Base-by-base conservation (phyloP, 2,329 filamentous ascomycete species). In the Xylaria sp. region DNA sequence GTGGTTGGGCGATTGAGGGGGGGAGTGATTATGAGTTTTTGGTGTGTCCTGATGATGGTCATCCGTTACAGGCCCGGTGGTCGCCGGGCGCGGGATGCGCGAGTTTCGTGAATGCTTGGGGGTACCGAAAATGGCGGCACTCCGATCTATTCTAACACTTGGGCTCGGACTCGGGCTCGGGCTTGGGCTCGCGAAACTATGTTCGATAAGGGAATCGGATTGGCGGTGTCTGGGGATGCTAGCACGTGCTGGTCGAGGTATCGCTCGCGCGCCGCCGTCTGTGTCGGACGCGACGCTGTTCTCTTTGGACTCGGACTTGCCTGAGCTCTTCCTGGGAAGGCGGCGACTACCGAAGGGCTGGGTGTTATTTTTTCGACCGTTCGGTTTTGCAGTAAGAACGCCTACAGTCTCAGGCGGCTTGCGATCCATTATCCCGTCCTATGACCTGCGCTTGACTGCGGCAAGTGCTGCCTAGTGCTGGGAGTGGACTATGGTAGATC, bases 41-140 rank as follows among this genome's bases (percentile, higher is more conserved):
- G 47, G 38, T 38, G 43, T 48, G 13, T 48, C 48, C 53, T 38
- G 60, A 56, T 31, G 13, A 40, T 38, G 17, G 44, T 23, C 47
- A 43, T 49, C 54, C 15, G 55, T 9, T 13, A n/a, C 35, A n/a
- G 58, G 35, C 7, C 58, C 54, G 19, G 63, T 51, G 19, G 37
- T 62, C 33, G 61, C 70, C 29, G 67, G 69, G 25, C 63, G 70
- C 41, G 71, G 71, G 52, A 73, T 73, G 53, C 70, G 70, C 29
- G 71, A 68, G 33, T 67, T 66, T 54, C 62, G 70, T 21, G 67
- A 46, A 51, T 38, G 47, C 53, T 41, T 60, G 19, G 59, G 58
- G 13, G 66, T 54, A 3, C 67, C 65, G 52, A 63, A 52, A 35
- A 57, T 57, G 29, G 64, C 37, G 38, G 58, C 54, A 51, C 58